phyloP scores from a whole-genome alignment of 768 basidiomycete species.

The Calocybe indica region DNA sequence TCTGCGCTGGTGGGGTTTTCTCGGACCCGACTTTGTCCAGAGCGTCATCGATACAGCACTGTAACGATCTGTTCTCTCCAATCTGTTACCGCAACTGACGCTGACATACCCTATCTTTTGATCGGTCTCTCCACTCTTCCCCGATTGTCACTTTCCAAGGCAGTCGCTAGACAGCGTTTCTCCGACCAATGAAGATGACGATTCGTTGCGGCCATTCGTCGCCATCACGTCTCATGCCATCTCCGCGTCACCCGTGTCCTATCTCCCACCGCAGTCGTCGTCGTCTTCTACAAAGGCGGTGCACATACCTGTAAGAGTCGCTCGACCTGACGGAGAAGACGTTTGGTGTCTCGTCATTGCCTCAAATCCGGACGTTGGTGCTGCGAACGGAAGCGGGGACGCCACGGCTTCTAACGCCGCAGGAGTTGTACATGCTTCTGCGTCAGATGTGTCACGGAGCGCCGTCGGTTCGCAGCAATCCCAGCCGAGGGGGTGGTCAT shows the following conservation, averaged over 20 bases:
- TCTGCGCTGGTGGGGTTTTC: constrained; percentile 56
- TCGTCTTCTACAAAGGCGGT: constrained; percentile 5
- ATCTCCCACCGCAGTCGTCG: constrained; percentile 29
- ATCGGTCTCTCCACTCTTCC: neutral
- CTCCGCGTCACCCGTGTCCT: constrained; percentile 43
- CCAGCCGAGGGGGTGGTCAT: constrained; percentile 24
- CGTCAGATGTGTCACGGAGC: too few relatives aligned
- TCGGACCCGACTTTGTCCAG: constrained; percentile 48
- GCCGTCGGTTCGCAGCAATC: too few relatives aligned
- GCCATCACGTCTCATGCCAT: constrained; percentile 39
- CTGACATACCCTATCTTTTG: constrained; percentile 8
- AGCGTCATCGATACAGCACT: constrained; percentile 37
- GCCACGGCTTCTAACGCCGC: too few relatives aligned
- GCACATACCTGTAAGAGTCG: constrained; percentile 31
- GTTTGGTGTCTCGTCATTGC: constrained; percentile 40
- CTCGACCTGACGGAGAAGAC: constrained; percentile 47
- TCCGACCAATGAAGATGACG: neutral
- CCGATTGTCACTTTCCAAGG: neutral
- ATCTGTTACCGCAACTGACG: too few relatives aligned
- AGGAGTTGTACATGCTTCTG: too few relatives aligned
- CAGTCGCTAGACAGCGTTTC: neutral
- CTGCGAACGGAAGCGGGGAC: neutral
- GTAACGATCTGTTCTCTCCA: constrained; percentile 17
- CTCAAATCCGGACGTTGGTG: constrained; percentile 8
- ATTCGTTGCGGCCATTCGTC: constrained; percentile 27